A percentile compares a stretch with the other conserved stretches of the same genome.
Conservation (phyloP, 306 rosid species). For the Potentilla sterilis region DNA sequence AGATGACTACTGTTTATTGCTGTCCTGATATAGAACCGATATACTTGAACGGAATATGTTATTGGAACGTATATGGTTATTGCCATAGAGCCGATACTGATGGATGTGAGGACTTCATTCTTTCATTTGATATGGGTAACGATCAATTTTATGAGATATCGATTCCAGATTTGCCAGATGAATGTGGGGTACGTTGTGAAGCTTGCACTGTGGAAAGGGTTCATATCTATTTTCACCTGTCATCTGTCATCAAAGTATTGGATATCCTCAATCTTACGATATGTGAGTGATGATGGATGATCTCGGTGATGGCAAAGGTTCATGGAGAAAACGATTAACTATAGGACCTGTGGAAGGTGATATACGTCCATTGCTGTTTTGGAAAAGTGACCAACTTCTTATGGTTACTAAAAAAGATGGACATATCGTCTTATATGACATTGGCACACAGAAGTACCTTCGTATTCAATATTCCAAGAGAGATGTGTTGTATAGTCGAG, state of each 20-base stretch:
- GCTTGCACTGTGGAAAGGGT: not conserved
- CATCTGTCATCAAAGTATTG: not conserved
- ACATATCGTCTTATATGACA: not conserved
- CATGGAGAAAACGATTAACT: not conserved
- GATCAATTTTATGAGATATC: not conserved
- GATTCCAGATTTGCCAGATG: not conserved
- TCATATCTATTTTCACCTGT: not conserved
- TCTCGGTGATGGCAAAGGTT: not conserved
- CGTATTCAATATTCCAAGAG: too few species aligned
- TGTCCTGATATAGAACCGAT: not conserved
- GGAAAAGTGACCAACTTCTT: constrained; percentile 10
- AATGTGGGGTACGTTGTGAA: fast-evolving
- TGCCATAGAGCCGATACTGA: too few species aligned
- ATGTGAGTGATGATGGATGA: not conserved
- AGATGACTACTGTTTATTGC: fast-evolving
- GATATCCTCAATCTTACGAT: not conserved
- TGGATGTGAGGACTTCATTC: not conserved
- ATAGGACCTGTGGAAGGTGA: not conserved
- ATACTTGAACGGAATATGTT: not conserved
- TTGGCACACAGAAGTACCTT: not conserved
- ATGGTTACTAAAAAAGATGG: not conserved
- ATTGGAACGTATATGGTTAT: not conserved
- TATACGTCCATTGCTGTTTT: not conserved
- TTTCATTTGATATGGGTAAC: not conserved
- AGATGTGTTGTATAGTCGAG: too few species aligned